Conservation (phyloP, 2,329 filamentous ascomycete genomes). For the Neocatenulostroma microsporum region DNA sequence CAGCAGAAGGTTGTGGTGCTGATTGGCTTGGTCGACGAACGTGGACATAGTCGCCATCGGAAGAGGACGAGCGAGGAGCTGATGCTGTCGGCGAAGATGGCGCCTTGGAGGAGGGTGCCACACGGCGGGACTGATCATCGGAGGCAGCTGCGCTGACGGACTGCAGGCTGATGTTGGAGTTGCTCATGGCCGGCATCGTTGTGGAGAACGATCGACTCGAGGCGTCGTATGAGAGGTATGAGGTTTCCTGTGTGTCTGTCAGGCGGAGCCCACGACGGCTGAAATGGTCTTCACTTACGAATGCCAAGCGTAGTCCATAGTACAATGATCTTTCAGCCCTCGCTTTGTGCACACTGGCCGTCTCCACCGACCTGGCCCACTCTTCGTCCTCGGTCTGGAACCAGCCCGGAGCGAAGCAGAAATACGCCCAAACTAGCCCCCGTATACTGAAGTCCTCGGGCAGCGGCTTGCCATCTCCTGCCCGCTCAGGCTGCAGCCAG, state of each 20-base stretch:
- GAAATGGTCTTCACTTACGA: slow-evolving; percentile 2
- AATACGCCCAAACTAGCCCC: slow-evolving; percentile 52
- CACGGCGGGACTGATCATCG: background rate
- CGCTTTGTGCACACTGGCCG: background rate
- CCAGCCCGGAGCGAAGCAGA: slow-evolving; percentile 52
- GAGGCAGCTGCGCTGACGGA: no score
- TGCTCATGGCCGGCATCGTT: background rate
- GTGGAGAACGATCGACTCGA: background rate
- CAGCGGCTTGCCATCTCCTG: slow-evolving; percentile 38
- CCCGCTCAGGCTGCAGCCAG: slow-evolving; percentile 36
- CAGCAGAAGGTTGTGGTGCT: background rate
- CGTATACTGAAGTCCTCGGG: slow-evolving; percentile 61
- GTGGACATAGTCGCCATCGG: slow-evolving; percentile 3
- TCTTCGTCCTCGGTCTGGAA: slow-evolving; percentile 41
- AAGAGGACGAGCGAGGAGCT: background rate
- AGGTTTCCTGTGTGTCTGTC: slow-evolving; percentile 22
- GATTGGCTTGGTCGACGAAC: background rate
- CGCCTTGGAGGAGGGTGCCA: background rate
- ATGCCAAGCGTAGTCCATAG: slow-evolving; percentile 7
- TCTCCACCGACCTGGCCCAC: slow-evolving; percentile 4
- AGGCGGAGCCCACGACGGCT: no score
- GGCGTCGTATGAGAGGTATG: slow-evolving; percentile 3
- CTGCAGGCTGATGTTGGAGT: background rate
- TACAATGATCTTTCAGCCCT: slow-evolving; percentile 5
- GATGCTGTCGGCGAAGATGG: background rate